A percentile compares a stretch with the other conserved stretches of the same genome.
phyloP scores from a whole-genome alignment of 2,329 filamentous ascomycete genomes.

The Tolypocladium nubicola region DNA sequence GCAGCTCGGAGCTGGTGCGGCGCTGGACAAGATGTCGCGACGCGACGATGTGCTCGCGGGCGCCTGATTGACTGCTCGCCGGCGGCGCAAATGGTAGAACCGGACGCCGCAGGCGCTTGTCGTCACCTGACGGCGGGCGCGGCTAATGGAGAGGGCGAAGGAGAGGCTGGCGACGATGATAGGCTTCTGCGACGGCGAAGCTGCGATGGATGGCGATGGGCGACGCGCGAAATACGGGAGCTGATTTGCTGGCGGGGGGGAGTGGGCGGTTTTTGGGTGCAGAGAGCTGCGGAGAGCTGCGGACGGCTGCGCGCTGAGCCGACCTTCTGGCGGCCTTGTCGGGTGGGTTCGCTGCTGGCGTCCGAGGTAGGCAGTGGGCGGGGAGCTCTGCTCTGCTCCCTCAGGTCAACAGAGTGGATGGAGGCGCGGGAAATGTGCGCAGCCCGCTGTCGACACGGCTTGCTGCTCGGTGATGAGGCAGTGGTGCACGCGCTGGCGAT shows the following conservation, averaged over 20 bases:
- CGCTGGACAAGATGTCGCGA: neutral
- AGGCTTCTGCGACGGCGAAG: constrained; percentile 35
- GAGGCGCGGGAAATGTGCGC: neutral
- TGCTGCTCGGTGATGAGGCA: neutral
- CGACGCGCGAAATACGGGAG: constrained; percentile 24
- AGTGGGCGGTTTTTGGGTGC: constrained; percentile 9
- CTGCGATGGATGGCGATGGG: constrained; percentile 21
- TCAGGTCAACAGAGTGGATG: neutral
- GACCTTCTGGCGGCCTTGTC: neutral
- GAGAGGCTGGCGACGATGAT: constrained; percentile 36
- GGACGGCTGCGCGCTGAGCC: neutral
- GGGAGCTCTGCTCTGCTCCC: neutral
- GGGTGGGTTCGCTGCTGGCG: constrained; percentile 5
- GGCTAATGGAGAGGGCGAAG: constrained; percentile 37
- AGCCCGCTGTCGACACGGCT: neutral
- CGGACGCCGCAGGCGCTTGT: constrained; percentile 20
- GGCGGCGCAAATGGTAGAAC: constrained; percentile 12
- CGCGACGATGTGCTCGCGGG: constrained; percentile 9
- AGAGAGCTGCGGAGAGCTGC: constrained; percentile 5
- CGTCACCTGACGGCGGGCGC: constrained; percentile 40
- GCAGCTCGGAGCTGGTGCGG: constrained; percentile 1
- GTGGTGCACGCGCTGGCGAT: neutral
- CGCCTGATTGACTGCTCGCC: constrained; percentile 13
- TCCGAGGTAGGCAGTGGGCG: constrained; percentile 3
- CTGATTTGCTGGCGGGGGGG: constrained; percentile 37